Evolutionary conservation across 495 filamentous ascomycete genomes (phyloP).

Genomic region (Lineolata rhizophorae): DNA sequence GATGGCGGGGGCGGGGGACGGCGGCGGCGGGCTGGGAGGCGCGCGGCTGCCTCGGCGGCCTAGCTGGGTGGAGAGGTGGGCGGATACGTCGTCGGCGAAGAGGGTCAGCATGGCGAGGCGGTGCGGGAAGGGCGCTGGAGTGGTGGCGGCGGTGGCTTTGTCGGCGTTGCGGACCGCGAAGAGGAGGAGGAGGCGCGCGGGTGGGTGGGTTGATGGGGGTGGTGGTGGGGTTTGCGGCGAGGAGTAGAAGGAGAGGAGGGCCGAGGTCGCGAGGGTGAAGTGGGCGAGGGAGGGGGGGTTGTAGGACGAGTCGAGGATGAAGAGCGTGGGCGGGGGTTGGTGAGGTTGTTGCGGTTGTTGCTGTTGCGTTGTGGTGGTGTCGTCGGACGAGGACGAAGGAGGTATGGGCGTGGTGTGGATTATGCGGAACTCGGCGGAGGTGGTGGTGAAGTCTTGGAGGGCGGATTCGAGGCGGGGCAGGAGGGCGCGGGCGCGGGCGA

Average conservation of each 20-base stretch:
- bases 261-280: constrained; percentile 47
- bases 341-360: too few relatives aligned
- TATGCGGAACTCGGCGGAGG: constrained; percentile 32
- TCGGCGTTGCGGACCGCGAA: constrained; percentile 86
- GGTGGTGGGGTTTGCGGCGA: too few relatives aligned
- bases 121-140: constrained; percentile 62
- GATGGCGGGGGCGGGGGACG: constrained; percentile 16
- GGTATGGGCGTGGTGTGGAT: constrained; percentile 25
- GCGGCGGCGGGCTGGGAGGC: background rate
- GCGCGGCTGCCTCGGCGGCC: background rate
- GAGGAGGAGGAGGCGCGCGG: constrained; percentile 54
- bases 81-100: constrained; percentile 43
- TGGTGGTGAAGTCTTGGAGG: constrained; percentile 34
- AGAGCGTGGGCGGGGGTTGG: too few relatives aligned
- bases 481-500: constrained; percentile 6
- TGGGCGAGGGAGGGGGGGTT: constrained; percentile 84
- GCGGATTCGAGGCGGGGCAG: constrained; percentile 16
- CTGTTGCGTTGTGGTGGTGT: constrained; percentile 9
- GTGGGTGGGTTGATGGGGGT: too few relatives aligned
- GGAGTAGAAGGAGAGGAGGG: constrained; percentile 22
- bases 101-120: constrained; percentile 71
- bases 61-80: constrained; percentile 3
- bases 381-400: constrained; percentile 6
- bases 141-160: constrained; percentile 62
- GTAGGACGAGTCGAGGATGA: constrained; percentile 87